phyloP scores from a whole-genome alignment of 225 moss, liverwort and hornwort species.

The Physcomitrellopsis africana region DNA sequence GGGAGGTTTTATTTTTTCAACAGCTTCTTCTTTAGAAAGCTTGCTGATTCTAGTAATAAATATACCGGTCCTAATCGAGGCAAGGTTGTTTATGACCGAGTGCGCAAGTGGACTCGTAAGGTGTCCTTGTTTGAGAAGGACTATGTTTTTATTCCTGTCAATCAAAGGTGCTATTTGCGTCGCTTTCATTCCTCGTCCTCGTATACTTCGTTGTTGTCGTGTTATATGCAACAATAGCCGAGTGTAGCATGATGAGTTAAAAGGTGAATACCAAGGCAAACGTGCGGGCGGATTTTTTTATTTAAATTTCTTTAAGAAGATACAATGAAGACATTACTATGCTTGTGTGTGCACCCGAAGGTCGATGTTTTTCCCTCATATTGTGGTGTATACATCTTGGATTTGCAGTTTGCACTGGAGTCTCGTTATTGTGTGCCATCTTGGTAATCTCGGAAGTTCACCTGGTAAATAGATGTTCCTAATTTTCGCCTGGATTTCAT shows the following conservation, averaged over 20 bases:
- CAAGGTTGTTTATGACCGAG: conserved; percentile 43
- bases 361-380: conserved; percentile 2
- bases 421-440: conserved; percentile 51
- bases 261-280: not conserved
- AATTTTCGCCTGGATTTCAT: not conserved
- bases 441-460: conserved; percentile 35
- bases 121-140: conserved; percentile 51
- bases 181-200: not conserved
- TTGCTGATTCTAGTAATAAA: conserved; percentile 42
- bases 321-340: not conserved
- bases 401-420: conserved; percentile 57
- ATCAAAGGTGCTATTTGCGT: conserved; percentile 45
- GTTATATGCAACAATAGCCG: not conserved
- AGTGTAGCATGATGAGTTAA: not conserved
- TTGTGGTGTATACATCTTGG: conserved; percentile 11
- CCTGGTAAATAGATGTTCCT: conserved; percentile 24
- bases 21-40: conserved; percentile 55
- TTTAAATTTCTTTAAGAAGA: not conserved
- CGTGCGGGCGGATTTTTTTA: not conserved
- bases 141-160: conserved; percentile 55
- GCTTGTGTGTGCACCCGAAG: not conserved
- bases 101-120: conserved; percentile 52
- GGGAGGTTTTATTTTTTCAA: conserved; percentile 53
- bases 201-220: not conserved
- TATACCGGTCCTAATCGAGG: conserved; percentile 27